Conservation (phyloP, 148 eudicot species). For the Simmondsia chinensis region DNA sequence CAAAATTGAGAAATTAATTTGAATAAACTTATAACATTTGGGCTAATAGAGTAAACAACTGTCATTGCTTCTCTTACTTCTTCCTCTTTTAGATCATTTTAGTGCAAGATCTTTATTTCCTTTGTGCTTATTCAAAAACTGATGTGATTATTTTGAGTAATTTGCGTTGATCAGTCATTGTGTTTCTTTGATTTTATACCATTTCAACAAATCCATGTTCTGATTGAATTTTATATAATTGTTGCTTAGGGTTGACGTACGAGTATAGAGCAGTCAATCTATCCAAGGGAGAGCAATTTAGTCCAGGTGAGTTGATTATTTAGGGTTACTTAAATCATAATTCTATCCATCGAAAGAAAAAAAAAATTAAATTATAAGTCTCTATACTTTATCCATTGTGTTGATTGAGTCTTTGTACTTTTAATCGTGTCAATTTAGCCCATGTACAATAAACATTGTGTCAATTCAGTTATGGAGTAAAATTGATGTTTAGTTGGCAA, state of each 20-base stretch:
- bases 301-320: constrained; percentile 20
- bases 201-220: background rate
- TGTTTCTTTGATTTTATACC: background rate
- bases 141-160: background rate
- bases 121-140: background rate
- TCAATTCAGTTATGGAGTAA: background rate
- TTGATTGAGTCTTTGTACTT: background rate
- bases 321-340: background rate
- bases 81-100: too few relatives aligned
- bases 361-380: too few relatives aligned
- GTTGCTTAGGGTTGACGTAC: constrained; percentile 22
- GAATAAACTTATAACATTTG: too few relatives aligned
- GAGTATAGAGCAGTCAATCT: constrained; percentile 38
- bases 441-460: too few relatives aligned
- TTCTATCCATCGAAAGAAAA: too few relatives aligned
- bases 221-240: background rate
- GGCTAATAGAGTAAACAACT: too few relatives aligned
- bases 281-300: constrained; percentile 29
- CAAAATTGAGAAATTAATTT: too few relatives aligned
- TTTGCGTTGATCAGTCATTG: background rate
- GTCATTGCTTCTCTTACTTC: too few relatives aligned
- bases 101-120: too few relatives aligned
- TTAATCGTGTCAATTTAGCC: background rate
- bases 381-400: background rate
- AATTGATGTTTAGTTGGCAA: too few relatives aligned